Evolutionary conservation across 345 rosid species (phyloP), one percentile per base, ranked within the genome.

Genomic region (Litchi chinensis): DNA sequence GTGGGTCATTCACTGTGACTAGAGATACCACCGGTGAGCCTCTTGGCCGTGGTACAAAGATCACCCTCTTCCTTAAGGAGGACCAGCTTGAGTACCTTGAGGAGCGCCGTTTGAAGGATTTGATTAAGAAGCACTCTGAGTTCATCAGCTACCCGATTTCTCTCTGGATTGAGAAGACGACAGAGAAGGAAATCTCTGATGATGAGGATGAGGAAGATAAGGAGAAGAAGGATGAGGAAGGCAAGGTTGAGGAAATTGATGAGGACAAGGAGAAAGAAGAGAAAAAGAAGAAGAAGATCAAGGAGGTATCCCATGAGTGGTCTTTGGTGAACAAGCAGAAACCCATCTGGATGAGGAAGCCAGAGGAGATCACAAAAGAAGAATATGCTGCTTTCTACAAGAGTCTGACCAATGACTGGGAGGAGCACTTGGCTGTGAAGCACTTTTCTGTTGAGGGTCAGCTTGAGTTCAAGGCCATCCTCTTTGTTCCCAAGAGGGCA

Each of bases 381-480:
- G 98, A 94, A 32, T 94, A 94, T 77, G 86, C 97, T 78, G 97
- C 97, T 24, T 94, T 94, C 85, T 92, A 94, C 91, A 94, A 94
- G 91, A 94, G 98, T 81, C 82, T 94, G 15, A 92, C 97, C 76
- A 94, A 94, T 50, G 98, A 94, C 40, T 94, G 98, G 98, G 98
- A 94, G 69, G 98, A 94, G 88, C 97, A 94, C 68, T 83, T 94
- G 85, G 88, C 89, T 43, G 98, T 94, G 44, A 94, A 94, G 85
- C 98, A 94, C 73, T 94, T 94, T 78, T 94, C 97, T 1, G 97
- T 94, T n/a, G 98, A 94, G 77, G 98, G 97, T 5, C 98, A 94
- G 80, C 95, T 94, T 19, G 98, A 94, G 88, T 94, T 94, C 84
- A 94, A 94, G 86, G 98, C 98, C 32, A 71, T 94, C 41, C 97